Conservation (phyloP, 768 basidiomycete species). For the Tulasnella sp. region DNA sequence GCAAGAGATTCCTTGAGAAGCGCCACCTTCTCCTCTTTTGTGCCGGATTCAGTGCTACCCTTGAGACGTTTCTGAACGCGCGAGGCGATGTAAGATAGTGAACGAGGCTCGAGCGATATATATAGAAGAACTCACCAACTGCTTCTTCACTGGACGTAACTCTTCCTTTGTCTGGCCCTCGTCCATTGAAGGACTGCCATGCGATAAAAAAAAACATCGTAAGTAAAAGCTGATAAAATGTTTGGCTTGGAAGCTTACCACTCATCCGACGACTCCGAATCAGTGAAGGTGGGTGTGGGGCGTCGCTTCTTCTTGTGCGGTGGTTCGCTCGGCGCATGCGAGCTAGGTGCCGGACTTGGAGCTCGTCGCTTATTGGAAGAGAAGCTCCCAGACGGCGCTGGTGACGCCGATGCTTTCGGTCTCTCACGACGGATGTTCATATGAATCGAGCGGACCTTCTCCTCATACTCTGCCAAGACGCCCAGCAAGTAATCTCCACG, state of each 20-base stretch:
- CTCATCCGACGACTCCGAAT: slow-evolving; percentile 82
- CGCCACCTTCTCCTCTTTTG: slow-evolving; percentile 89
- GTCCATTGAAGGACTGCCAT: slow-evolving; percentile 82
- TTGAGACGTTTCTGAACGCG: slow-evolving; percentile 79
- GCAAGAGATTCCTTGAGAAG: slow-evolving; percentile 92
- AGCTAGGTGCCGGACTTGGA: slow-evolving; percentile 40
- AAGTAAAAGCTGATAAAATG: background rate
- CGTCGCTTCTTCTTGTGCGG: slow-evolving; percentile 70
- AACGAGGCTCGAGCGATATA: background rate
- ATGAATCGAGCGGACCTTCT: slow-evolving; percentile 84
- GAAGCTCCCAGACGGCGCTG: slow-evolving; percentile 15
- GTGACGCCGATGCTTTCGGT: slow-evolving; percentile 37
- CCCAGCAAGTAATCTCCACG: slow-evolving; percentile 89
- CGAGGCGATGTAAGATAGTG: background rate
- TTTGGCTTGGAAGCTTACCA: slow-evolving; percentile 48
- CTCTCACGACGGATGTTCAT: slow-evolving; percentile 63
- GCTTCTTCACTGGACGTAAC: slow-evolving; percentile 91
- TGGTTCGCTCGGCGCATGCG: slow-evolving; percentile 15
- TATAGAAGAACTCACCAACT: slow-evolving; percentile 49
- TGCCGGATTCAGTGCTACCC: slow-evolving; percentile 83
- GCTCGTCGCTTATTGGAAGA: slow-evolving; percentile 71
- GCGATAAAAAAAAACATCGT: too few species aligned
- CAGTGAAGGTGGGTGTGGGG: slow-evolving; percentile 94
- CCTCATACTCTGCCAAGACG: slow-evolving; percentile 76
- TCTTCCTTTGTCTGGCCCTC: slow-evolving; percentile 88